Conservation (phyloP, 164 flowering plant genomes). For the Brasenia schreberi region DNA sequence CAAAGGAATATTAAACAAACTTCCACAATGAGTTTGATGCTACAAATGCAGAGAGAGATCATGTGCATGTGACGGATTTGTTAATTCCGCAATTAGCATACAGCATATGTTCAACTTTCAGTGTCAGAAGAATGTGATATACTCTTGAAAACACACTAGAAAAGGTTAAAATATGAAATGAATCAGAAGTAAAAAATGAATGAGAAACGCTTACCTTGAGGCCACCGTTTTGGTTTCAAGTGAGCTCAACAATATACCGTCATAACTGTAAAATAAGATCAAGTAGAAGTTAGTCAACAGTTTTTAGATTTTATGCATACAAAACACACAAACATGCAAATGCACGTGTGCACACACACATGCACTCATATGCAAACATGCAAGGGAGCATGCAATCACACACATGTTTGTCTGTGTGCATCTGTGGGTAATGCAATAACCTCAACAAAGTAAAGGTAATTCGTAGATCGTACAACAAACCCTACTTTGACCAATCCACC, state of each 20-base stretch:
- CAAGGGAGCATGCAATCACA: neutral
- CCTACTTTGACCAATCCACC: constrained; percentile 87
- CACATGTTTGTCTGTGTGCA: neutral
- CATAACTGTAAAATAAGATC: constrained; percentile 48
- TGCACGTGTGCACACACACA: neutral
- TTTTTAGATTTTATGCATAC: neutral
- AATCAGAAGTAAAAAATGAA: neutral
- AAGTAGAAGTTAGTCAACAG: constrained; percentile 7
- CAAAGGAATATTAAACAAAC: too few species aligned
- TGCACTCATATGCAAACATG: neutral
- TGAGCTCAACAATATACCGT: constrained; percentile 69
- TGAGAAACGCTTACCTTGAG: constrained; percentile 41
- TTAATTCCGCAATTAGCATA: too few species aligned
- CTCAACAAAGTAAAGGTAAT: neutral
- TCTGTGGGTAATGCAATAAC: too few species aligned
- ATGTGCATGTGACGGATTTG: too few species aligned
- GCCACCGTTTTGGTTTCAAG: constrained; percentile 58
- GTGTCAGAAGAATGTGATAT: too few species aligned
- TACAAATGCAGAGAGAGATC: too few species aligned
- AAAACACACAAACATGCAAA: neutral
- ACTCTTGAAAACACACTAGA: too few species aligned
- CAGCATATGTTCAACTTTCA: too few species aligned
- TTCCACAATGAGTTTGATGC: too few species aligned
- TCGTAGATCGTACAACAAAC: constrained; percentile 12
- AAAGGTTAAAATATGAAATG: too few species aligned